Evolutionary conservation across 2,329 filamentous ascomycete genomes (phyloP), one percentile per base, ranked within the genome.

Genomic region (Phaeomoniella chlamydospora): DNA sequence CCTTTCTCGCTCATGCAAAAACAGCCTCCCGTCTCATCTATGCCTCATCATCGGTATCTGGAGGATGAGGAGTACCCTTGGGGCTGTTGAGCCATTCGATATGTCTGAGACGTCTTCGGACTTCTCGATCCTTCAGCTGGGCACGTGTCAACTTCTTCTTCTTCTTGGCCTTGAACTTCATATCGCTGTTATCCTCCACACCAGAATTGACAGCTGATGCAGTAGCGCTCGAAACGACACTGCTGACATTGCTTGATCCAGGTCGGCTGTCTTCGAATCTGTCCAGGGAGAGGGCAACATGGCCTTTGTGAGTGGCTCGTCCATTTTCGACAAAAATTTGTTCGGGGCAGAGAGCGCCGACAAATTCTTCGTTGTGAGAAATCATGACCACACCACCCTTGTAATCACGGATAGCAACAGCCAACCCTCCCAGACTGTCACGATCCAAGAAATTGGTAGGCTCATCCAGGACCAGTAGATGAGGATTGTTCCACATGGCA

Each of bases 121-220:
- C 80, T 62, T 96, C 88, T 14, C 81, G 72, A 58, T 98, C 90
- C 73, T 98, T 98, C 55, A 87, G 49, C 60, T 98, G 86, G 62
- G 86, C 86, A 68, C 92, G 84, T 39, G 90, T 98, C 74, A 90
- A 74, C 83, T 98, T 98, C 77, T 88, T 93, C 85, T 94, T 94
- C 65, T 80, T 80, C 72, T 87, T 90, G 6, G 81, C 70, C 58
- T 71, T 75, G 77, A 98, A 98, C 65, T 92, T 88, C 69, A 98
- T 73, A 41, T 80, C 57, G 51, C 64, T 68, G 41, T 75, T 76
- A 48, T 90, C 87, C 61, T 96, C 88, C 1, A 70, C 74, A n/a
- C 85, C 87, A 35, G 74, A 81, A 65, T 86, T 88, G 40, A 77
- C 77, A 2, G 80, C 77, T 34, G 76, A 75, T 34, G 67, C 67